A percentile compares a stretch with the other conserved stretches of the same genome.
phyloP scores from a whole-genome alignment of 495 filamentous ascomycete species.

The Xylaria intraflava region DNA sequence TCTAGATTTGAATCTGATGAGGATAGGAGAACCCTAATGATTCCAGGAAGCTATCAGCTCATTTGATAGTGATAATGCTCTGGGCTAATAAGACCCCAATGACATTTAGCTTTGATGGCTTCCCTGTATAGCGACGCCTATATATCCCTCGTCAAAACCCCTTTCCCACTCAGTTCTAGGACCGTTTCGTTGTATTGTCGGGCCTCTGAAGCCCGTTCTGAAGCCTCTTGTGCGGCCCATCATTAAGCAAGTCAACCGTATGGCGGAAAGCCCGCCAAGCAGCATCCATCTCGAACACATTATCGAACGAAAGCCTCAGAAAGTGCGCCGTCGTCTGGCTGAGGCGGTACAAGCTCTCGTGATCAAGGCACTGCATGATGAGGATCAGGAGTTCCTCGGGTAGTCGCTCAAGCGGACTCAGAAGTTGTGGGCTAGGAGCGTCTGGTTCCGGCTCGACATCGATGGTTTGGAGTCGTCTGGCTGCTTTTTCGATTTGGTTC shows the following conservation, averaged over 20 bases:
- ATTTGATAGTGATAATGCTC: no score
- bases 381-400: constrained; percentile 4
- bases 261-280: constrained; percentile 4
- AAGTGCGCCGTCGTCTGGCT: constrained; percentile 4
- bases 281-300: not conserved
- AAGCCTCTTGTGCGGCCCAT: not conserved
- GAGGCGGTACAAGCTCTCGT: constrained; percentile 4
- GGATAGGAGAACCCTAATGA: no score
- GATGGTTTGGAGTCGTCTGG: not conserved
- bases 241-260: not conserved
- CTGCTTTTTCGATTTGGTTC: not conserved
- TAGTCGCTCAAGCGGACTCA: constrained; percentile 1
- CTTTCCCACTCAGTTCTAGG: no score
- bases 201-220: not conserved
- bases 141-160: no score
- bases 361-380: constrained; percentile 1
- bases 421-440: not conserved
- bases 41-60: no score
- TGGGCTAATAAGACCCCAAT: no score
- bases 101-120: no score
- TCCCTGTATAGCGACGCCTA: no score
- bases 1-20: no score
- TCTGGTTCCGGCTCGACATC: not conserved
- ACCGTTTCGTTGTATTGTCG: no score
- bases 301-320: constrained; percentile 5